Base-by-base conservation (phyloP, 2,329 filamentous ascomycete genomes). In the Lasiodiplodia hormozganensis region DNA sequence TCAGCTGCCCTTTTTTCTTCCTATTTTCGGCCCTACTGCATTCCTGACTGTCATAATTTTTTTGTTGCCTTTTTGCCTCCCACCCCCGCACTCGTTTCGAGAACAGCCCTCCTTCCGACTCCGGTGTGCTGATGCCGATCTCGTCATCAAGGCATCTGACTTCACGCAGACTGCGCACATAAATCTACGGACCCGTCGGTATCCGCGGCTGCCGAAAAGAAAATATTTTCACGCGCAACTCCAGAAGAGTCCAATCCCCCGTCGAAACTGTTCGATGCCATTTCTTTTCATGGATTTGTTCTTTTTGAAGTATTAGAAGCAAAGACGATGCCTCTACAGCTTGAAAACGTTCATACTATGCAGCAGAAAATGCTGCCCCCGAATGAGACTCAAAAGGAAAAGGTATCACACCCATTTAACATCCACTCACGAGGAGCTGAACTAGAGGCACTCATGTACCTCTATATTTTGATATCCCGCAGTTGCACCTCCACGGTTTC, bases 11-110 rank as follows among this genome's bases (percentile, higher is more conserved):
- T 38, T 38, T 16, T 31, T 23, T 18, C 47, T 36, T 4, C 5
- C 60, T 16, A 34, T 14, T 38, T 6, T 52, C 60, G 43, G 43
- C 6, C 16, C 43, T 28, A 52, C 14, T 51, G n/a, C 43, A 38
- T 64, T 64, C 10, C 21, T 4, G 25, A 18, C 7, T 64, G 60
- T 64, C 60, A 64, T 64, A 52, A 10, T 52, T 64, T 64, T 18
- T 52, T n/a, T 11, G 18, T 51, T 28, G 21, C 34, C 40, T 51
- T 34, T 62, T n/a, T 31, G 16, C 49, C 57, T 16, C 57, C 28
- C 38, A 28, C 40, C 18, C 18, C 43, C 25, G 60, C 23, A 4
- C 23, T 23, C 23, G 34, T 36, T 64, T 64, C 18, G 36, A 31
- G 60, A 52, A 31, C 51, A 52, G 18, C 25, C 21, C 28, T 52